These are phyloP conservation scores for Striga hermonthica DNA, from an alignment of 305 asterid species.

Conservation along the genomic window DNA sequence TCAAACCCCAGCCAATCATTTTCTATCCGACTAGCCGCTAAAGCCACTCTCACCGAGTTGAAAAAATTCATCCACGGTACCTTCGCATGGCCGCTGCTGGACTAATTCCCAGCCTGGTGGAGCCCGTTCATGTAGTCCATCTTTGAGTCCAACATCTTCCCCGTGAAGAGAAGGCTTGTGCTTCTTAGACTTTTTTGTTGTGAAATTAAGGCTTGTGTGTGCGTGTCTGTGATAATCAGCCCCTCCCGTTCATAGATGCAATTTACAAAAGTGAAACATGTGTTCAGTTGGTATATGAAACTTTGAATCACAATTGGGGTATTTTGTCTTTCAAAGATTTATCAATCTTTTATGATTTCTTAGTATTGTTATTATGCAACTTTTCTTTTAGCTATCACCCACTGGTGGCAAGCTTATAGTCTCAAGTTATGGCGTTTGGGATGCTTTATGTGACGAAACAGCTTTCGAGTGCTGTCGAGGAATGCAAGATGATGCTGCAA, in stretches of 20 bases:
- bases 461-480: constrained; percentile 90
- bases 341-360: background rate
- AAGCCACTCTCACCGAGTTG: too few relatives aligned
- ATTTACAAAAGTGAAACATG: background rate
- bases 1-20: too few relatives aligned
- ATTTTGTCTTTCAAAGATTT: background rate
- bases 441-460: constrained; percentile 79
- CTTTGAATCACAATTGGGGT: background rate
- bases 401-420: constrained; percentile 88
- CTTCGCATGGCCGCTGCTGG: too few relatives aligned
- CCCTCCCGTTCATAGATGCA: background rate
- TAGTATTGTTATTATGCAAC: background rate
- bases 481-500: constrained; percentile 85
- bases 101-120: too few relatives aligned
- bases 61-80: too few relatives aligned
- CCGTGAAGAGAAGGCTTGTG: too few relatives aligned
- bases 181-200: too few relatives aligned
- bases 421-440: constrained; percentile 99
- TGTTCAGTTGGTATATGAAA: background rate
- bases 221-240: too few relatives aligned
- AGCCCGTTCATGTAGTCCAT: too few relatives aligned
- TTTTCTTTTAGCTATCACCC: constrained; percentile 59
- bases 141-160: too few relatives aligned
- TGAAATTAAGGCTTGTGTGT: too few relatives aligned
- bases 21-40: too few relatives aligned